Percentiles rank a stretch among this genome's conserved stretches.
Evolutionary conservation across 306 rosid genomes (phyloP).

Genomic region (Gastrolobium villosum): DNA sequence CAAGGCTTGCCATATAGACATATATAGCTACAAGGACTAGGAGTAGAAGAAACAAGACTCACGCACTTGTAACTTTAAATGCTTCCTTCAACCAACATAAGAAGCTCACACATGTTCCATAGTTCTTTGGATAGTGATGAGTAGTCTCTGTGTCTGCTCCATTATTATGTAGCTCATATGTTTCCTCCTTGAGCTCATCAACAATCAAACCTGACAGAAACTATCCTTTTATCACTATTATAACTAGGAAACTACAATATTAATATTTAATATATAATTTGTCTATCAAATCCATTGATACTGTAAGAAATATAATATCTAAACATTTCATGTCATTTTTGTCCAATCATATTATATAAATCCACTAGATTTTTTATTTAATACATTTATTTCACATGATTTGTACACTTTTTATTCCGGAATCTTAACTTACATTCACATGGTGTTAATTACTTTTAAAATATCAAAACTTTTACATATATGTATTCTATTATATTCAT

Average conservation of each 20-base stretch:
- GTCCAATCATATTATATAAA: too few relatives aligned
- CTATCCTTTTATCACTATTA: neutral
- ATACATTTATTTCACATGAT: too few relatives aligned
- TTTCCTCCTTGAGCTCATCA: conserved; percentile 49
- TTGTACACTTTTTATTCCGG: too few relatives aligned
- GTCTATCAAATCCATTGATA: too few relatives aligned
- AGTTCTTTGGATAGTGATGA: conserved; percentile 49
- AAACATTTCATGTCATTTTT: too few relatives aligned
- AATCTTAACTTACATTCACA: too few relatives aligned
- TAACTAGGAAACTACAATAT: neutral
- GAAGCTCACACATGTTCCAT: conserved; percentile 47
- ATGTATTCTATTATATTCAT: too few relatives aligned
- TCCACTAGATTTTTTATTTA: too few relatives aligned
- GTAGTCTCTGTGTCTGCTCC: neutral
- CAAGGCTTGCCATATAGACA: conserved; percentile 8
- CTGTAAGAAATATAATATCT: too few relatives aligned
- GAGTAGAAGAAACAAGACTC: conserved; percentile 3
- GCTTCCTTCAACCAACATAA: conserved; percentile 26
- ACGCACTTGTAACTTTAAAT: conserved; percentile 48
- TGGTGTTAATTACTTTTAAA: too few relatives aligned
- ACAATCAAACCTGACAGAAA: conserved; percentile 51
- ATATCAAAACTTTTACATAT: too few relatives aligned
- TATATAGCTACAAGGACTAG: neutral
- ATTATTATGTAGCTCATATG: neutral
- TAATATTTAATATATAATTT: too few relatives aligned